Evolutionary conservation across 768 basidiomycete species (phyloP), one percentile per base, ranked within the genome.

Genomic region (Termitomyces sp.): DNA sequence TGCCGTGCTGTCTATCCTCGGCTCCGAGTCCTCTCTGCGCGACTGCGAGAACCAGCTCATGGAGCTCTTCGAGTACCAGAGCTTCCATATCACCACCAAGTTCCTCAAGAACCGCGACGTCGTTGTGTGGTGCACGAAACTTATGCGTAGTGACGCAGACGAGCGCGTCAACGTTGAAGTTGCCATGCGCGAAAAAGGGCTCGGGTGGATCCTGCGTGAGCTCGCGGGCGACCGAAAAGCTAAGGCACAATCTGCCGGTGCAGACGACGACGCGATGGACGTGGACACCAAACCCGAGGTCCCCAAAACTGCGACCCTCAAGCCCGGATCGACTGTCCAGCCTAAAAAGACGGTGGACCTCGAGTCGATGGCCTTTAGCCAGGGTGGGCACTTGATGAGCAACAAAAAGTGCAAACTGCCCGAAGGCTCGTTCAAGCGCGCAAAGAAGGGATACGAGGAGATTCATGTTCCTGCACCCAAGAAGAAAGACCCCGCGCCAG

Each of bases 331-430:
- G 1, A 86, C 84, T 0, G 82, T 94, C 2, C 90, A 93, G 63
- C 95, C 94, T 4, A 92, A 93, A 63, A 79, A 78, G 39, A 87
- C 83, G 0, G 81, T 99, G 36, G 97, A 98, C 69, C 78, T 99
- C 53, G 94, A 97, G 65, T 83, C 84, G 58, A 90, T 98, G 88
- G 88, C 92, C n/a, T 99, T 99, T 74, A 85, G 86, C 47, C 94
- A 98, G 66, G 97, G 95, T 24, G 94, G 92, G 0, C 95, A 98
- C 60, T 75, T 98, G 60, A 99, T 98, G 96, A 92, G 92, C 16
- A 98, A 98, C 77, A 98, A 98, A 74, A 98, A 98, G 75, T 92
- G 90, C 75, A 97, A 95, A 69, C 85, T 98, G 3, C 97, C 97
- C 0, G 94, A 97, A 41, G 97, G 97, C 4, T 97, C 94, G 16